Conservation (phyloP, 2,329 filamentous ascomycete genomes). For the Magnaporthales sp. region DNA sequence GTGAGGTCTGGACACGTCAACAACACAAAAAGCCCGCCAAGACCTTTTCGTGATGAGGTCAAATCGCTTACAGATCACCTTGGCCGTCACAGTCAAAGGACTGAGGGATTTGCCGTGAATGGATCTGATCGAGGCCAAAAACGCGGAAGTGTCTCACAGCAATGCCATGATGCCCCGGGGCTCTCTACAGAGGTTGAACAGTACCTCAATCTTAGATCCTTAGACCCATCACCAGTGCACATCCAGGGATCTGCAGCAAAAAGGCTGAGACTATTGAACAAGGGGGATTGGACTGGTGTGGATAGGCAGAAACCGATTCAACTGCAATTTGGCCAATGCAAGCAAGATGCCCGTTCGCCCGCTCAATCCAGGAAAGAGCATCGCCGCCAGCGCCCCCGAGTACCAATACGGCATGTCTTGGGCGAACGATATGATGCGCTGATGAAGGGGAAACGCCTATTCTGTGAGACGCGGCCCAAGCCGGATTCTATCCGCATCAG, state of each 20-base stretch:
- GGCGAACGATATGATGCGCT: conserved; percentile 2
- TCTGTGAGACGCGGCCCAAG: conserved; percentile 1
- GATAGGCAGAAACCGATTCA: conserved; percentile 22
- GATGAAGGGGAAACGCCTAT: not conserved
- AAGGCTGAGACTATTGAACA: conserved; percentile 20
- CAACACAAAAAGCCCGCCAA: conserved; percentile 12
- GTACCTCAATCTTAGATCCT: not conserved
- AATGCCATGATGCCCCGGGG: not conserved
- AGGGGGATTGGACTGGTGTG: conserved; percentile 25
- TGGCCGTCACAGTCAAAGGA: not conserved
- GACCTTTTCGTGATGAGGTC: not conserved
- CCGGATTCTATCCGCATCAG: conserved; percentile 19
- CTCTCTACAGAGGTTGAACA: not conserved
- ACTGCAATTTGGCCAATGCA: conserved; percentile 14
- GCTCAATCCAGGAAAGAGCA: conserved; percentile 1
- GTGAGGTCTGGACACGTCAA: conserved; percentile 24
- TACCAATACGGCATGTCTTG: conserved; percentile 15
- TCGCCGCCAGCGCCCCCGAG: conserved; percentile 11
- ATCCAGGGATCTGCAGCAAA: conserved; percentile 14
- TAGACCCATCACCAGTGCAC: not conserved
- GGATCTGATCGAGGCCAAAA: not conserved
- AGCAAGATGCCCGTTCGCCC: not conserved
- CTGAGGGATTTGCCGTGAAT: not conserved
- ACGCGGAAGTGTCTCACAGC: not conserved
- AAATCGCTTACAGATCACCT: not conserved